phyloP scores from a whole-genome alignment of 2,329 filamentous ascomycete genomes.

The Colletotrichum endophyticum region DNA sequence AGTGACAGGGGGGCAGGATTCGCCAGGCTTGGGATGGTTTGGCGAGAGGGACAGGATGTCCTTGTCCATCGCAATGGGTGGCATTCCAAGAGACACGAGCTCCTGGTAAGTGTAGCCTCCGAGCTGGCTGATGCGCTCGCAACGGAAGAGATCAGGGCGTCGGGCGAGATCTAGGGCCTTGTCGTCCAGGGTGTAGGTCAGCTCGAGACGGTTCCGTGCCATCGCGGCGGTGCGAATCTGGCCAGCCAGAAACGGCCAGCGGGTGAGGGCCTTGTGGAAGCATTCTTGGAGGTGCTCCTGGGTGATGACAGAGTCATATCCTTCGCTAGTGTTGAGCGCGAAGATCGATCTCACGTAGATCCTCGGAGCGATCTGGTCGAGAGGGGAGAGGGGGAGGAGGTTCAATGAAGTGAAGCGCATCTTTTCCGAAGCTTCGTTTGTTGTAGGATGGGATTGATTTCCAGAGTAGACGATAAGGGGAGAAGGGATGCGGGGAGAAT shows the following conservation, averaged over 20 bases:
- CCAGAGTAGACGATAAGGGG: not conserved
- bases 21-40: not conserved
- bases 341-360: slow-evolving; percentile 11
- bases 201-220: not conserved
- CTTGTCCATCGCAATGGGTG: not conserved
- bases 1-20: slow-evolving; percentile 1
- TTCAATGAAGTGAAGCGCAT: not conserved
- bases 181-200: not conserved
- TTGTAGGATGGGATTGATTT: accelerated
- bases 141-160: not conserved
- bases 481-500: not conserved
- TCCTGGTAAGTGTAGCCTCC: not conserved
- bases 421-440: accelerated
- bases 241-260: slow-evolving; percentile 11
- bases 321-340: not conserved
- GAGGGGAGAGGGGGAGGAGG: not conserved
- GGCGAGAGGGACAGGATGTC: slow-evolving; percentile 2
- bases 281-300: not conserved
- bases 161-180: not conserved
- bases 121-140: not conserved
- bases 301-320: not conserved
- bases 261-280: not conserved
- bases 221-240: not conserved
- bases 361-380: slow-evolving; percentile 15
- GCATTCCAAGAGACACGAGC: not conserved